Percentiles rank a stretch among this genome's conserved stretches.
Evolutionary conservation across 75 land plant species (phyloP).

Genomic region (Picea glauca): DNA sequence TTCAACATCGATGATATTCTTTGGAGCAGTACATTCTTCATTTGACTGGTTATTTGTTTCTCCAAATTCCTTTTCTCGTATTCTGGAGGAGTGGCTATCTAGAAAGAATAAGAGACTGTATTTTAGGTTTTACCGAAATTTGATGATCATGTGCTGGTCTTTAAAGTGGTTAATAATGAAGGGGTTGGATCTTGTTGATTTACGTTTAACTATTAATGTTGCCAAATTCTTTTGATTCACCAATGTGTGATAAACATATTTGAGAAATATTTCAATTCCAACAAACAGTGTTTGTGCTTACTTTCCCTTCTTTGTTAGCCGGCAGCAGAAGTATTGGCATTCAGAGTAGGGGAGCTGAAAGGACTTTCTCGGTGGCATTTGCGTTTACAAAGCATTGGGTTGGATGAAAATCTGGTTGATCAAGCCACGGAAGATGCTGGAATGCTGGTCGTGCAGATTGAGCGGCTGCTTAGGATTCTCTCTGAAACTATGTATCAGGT

Average conservation of each 20-base stretch:
- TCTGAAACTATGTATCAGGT: constrained; percentile 78
- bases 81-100: background rate
- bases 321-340: constrained; percentile 90
- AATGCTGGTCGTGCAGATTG: constrained; percentile 90
- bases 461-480: constrained; percentile 75
- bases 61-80: background rate
- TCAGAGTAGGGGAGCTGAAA: constrained; percentile 85
- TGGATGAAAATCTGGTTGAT: constrained; percentile 81
- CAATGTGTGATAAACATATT: background rate
- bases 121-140: background rate
- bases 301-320: constrained; percentile 47
- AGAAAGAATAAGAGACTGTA: background rate
- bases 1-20: background rate
- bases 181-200: background rate
- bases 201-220: background rate
- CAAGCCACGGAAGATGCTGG: constrained; percentile 82
- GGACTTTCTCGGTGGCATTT: constrained; percentile 90
- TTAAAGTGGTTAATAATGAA: background rate
- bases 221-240: background rate
- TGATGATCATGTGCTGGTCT: background rate
- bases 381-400: constrained; percentile 63
- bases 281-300: background rate
- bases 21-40: background rate
- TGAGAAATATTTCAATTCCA: background rate
- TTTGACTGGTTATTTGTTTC: background rate